These are phyloP conservation scores for Wallacemonas sp. DNA, from an alignment of 208 protist species.

Conservation along the genomic window DNA sequence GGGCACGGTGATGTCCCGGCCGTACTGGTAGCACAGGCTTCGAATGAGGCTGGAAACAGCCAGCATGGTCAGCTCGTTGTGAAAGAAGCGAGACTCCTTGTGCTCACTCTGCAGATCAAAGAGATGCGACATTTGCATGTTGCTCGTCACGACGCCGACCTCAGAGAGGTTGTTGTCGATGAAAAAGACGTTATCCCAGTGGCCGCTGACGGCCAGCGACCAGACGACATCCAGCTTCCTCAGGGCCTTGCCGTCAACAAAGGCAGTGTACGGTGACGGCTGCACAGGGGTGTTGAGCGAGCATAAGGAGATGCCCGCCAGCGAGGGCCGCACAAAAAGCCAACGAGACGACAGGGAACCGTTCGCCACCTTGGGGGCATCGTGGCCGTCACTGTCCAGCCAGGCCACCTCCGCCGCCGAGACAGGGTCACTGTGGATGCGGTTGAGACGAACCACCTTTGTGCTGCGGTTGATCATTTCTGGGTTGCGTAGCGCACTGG, in stretches of 20 bases:
- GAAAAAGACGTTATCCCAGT: constrained; percentile 85
- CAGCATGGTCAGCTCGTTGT: constrained; percentile 58
- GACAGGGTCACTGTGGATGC: constrained; percentile 33
- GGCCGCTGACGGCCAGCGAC: constrained; percentile 66
- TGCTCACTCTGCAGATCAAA: constrained; percentile 36
- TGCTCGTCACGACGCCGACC: constrained; percentile 63
- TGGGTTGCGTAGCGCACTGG: constrained; percentile 13
- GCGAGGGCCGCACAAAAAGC: constrained; percentile 66
- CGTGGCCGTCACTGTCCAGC: constrained; percentile 15
- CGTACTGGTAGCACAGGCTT: constrained; percentile 30
- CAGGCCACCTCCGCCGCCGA: constrained; percentile 33
- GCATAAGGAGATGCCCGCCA: constrained; percentile 78
- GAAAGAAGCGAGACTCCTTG: constrained; percentile 53
- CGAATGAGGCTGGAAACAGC: constrained; percentile 46
- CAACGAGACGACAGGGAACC: constrained; percentile 38
- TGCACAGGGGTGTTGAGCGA: constrained; percentile 58
- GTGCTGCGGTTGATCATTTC: constrained; percentile 26
- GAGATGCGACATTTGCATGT: constrained; percentile 52
- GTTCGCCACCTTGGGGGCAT: constrained; percentile 26
- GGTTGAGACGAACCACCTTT: constrained; percentile 54
- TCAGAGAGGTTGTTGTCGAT: constrained; percentile 87
- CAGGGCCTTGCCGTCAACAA: constrained; percentile 71
- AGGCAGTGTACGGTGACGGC: constrained; percentile 64
- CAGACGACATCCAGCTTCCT: constrained; percentile 84
- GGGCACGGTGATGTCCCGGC: constrained; percentile 33